Base-by-base conservation (phyloP, 73 alveolate genomes). In the Diophrys sp. region DNA sequence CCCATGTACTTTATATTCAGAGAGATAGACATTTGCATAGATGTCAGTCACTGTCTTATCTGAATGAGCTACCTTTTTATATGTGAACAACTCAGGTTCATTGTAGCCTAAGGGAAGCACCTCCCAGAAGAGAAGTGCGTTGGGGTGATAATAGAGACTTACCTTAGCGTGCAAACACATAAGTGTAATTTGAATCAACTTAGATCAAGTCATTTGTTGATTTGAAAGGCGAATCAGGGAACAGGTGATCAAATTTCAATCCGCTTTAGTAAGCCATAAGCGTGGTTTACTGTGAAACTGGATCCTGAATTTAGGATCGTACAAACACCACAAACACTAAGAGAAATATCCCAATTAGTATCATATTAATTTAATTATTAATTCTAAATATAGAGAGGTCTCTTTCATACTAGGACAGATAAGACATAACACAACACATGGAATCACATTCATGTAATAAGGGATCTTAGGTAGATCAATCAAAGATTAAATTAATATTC, bases 1-100 rank as follows among this genome's bases (percentile, higher is more conserved):
- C 23, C 91, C 91, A 30, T 33, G 31, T 0, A 83, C 54, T 29
- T 75, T 18, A 25, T 83, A 83, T 0, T 82, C 91, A 62, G 5
- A 5, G 18, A 44, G 62, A 44, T 44, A 44, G 5, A 44, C 18
- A 18, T 44, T 44, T 44, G 5, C 62, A 44, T 44, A 44, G 18
- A 44, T 44, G 18, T 44, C 62, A 18, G 5, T 5, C 5, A 44
- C n/a, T 11, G 62, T 11, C 18, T 44, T 44, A 44, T 44, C 62
- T 11, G 62, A 44, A 44, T 44, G 62, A 5, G 5, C n/a, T 11
- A 44, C 18, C 62, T 44, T 44, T 44, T 44, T 44, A 18, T 11
- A 44, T 11, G 62, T 44, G 62, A 44, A 44, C 62, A 44, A 44
- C 18, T 44, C 62, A 11, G 62, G 62, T 44, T 44, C 62, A 18